Evolutionary conservation across 768 basidiomycete genomes (phyloP).

Genomic region (Lanmaoa rubissima): DNA sequence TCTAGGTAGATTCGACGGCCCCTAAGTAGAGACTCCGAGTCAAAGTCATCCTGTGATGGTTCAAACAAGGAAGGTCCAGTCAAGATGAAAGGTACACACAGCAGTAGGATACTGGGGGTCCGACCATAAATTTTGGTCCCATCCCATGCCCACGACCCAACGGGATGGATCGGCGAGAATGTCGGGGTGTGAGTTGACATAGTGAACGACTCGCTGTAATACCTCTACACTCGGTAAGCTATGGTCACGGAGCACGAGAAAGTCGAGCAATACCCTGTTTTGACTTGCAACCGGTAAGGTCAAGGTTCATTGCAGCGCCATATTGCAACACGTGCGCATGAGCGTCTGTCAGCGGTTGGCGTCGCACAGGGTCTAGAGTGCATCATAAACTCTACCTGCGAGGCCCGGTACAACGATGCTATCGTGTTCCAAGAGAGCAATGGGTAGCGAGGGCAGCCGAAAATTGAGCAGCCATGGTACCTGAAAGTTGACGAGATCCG

Average conservation of each 20-base stretch:
- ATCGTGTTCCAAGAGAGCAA: constrained; percentile 29
- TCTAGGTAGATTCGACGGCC: constrained; percentile 70
- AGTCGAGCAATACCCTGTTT: constrained; percentile 45
- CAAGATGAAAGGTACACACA: constrained; percentile 40
- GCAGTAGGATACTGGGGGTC: constrained; percentile 66
- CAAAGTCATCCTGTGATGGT: constrained; percentile 63
- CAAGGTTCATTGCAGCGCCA: constrained; percentile 64
- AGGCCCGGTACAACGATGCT: constrained; percentile 71
- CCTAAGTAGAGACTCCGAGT: constrained; percentile 61
- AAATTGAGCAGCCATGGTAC: constrained; percentile 26
- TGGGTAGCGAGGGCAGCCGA: constrained; percentile 18
- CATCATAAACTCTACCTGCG: constrained; percentile 46
- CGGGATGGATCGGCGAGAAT: constrained; percentile 46
- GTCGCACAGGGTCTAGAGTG: neutral
- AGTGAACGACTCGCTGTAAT: constrained; percentile 54
- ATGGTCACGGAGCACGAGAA: too few relatives aligned
- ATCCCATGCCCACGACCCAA: constrained; percentile 89
- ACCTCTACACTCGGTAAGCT: constrained; percentile 46
- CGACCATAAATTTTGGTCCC: constrained; percentile 88
- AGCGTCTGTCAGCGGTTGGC: constrained; percentile 48
- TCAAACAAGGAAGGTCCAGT: neutral
- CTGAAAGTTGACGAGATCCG: constrained; percentile 6
- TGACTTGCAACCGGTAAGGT: constrained; percentile 56
- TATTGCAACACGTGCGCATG: constrained; percentile 79
- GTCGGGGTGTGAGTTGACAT: constrained; percentile 58